Evolutionary conservation across 2,329 filamentous ascomycete genomes (phyloP), one percentile per base, ranked within the genome.

Genomic region (Acephala macrosclerotiorum): DNA sequence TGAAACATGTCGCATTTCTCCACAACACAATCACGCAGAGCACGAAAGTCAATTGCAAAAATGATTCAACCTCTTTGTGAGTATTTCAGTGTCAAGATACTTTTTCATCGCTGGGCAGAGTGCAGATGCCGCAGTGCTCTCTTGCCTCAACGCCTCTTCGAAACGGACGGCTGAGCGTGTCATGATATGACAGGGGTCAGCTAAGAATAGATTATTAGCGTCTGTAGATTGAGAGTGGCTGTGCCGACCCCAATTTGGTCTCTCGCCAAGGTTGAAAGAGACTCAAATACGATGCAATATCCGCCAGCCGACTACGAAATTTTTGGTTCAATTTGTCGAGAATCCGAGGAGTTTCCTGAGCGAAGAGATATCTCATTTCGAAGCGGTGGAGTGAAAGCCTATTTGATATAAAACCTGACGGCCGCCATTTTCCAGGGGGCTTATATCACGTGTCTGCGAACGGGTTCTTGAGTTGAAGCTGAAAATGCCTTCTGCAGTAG

Each of bases 51-150:
- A 22, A 22, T 22, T 18, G 18, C n/a, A 49, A n/a, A 49, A 22
- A 49, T 49, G 1, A 22, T 22, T 49, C n/a, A 4, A 2, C 7
- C 14, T 16, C n/a, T 9, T n/a, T 49, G 18, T 49, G 18, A 42
- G 25, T 49, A n/a, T 20, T 45, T 49, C n/a, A 22, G n/a, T 49
- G 18, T 49, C 20, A 49, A 22, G 6, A 22, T 49, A 7, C 9
- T 49, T 49, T 49, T 49, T 25, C n/a, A 7, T 49, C 20, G 45
- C 20, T 22, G n/a, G n/a, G 45, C 45, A 49, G 45, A 49, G n/a
- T 49, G 45, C 45, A 25, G 45, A 18, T 7, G 45, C 18, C 45
- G n/a, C 45, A 49, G 45, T n/a, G 6, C 45, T 49, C 45, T 49
- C 45, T 49, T 22, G 45, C 45, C 45, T 49, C 20, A 12, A 49